Conservation (phyloP, 164 flowering plant genomes). For the Nymphaea colorata region DNA sequence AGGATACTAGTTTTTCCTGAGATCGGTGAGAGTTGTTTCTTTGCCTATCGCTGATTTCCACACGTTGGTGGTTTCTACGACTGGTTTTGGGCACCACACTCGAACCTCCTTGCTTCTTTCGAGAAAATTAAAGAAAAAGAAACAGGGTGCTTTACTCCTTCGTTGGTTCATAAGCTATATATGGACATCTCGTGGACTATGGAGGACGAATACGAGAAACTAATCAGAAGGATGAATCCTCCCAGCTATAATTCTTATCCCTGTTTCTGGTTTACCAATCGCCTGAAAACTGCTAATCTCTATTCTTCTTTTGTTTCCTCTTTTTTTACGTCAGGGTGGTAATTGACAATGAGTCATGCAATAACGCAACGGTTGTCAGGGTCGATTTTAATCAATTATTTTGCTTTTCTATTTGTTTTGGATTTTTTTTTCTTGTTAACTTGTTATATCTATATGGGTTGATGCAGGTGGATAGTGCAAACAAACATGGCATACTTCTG, state of each 20-base stretch:
- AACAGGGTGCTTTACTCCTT: too few species aligned
- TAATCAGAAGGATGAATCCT: conserved; percentile 49
- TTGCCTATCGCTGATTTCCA: too few species aligned
- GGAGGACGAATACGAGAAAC: conserved; percentile 59
- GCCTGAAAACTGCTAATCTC: background rate
- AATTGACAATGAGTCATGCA: conserved; percentile 62
- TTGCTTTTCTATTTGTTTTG: conserved; percentile 9
- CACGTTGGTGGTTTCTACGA: too few species aligned
- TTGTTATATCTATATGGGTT: conserved; percentile 36
- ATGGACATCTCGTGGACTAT: too few species aligned
- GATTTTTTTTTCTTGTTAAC: conserved; percentile 43
- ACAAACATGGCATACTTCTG: conserved; percentile 69
- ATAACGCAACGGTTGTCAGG: conserved; percentile 53
- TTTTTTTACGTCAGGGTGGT: conserved; percentile 44
- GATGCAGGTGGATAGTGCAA: conserved; percentile 82
- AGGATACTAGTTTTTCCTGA: too few species aligned
- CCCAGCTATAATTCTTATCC: conserved; percentile 42
- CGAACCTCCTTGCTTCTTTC: too few species aligned
- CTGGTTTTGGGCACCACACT: too few species aligned
- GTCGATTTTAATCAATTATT: conserved; percentile 13
- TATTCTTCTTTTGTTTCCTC: background rate
- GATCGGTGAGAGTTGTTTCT: too few species aligned
- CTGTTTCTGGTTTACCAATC: background rate
- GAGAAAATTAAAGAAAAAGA: too few species aligned
- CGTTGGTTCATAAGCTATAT: too few species aligned